A percentile compares a stretch with the other conserved stretches of the same genome.
These are phyloP conservation scores for Tulasnella sp. DNA, from an alignment of 768 basidiomycete species.

Conservation along the genomic window DNA sequence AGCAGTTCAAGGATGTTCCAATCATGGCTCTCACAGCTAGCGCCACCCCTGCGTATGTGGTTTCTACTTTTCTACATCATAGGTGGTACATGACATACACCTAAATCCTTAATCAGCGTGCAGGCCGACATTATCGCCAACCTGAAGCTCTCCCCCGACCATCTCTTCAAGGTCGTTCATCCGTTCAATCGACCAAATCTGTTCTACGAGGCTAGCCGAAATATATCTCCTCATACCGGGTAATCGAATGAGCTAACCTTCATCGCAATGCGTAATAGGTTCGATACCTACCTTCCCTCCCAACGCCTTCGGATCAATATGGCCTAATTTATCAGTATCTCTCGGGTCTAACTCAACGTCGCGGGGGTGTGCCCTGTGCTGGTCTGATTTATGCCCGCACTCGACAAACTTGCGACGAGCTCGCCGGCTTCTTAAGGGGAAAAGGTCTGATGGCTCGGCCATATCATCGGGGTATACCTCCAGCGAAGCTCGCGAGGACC, in stretches of 20 bases:
- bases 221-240: too few species aligned
- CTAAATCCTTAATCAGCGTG: slow-evolving; percentile 39
- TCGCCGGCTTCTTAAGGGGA: slow-evolving; percentile 51
- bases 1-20: slow-evolving; percentile 55
- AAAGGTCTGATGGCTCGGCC: slow-evolving; percentile 58
- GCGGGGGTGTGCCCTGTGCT: slow-evolving; percentile 44
- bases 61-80: not conserved
- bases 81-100: not conserved
- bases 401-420: slow-evolving; percentile 52
- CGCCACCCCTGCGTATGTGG: slow-evolving; percentile 52
- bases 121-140: slow-evolving; percentile 61
- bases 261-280: slow-evolving; percentile 44
- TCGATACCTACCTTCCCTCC: slow-evolving; percentile 43
- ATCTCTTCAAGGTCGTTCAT: slow-evolving; percentile 54
- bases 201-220: slow-evolving; percentile 67
- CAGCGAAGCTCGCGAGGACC: slow-evolving; percentile 40
- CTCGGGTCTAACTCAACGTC: slow-evolving; percentile 45
- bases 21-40: slow-evolving; percentile 85
- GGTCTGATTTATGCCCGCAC: slow-evolving; percentile 75
- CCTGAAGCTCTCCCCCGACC: slow-evolving; percentile 46
- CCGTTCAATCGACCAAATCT: slow-evolving; percentile 75
- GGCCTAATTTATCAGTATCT: slow-evolving; percentile 59
- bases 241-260: not conserved
- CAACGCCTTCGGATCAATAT: slow-evolving; percentile 46
- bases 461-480: slow-evolving; percentile 63